A percentile compares a stretch with the other conserved stretches of the same genome.
These are phyloP conservation scores for Malus hybrid DNA, from an alignment of 331 rosid genomes.

Conservation along the genomic window DNA sequence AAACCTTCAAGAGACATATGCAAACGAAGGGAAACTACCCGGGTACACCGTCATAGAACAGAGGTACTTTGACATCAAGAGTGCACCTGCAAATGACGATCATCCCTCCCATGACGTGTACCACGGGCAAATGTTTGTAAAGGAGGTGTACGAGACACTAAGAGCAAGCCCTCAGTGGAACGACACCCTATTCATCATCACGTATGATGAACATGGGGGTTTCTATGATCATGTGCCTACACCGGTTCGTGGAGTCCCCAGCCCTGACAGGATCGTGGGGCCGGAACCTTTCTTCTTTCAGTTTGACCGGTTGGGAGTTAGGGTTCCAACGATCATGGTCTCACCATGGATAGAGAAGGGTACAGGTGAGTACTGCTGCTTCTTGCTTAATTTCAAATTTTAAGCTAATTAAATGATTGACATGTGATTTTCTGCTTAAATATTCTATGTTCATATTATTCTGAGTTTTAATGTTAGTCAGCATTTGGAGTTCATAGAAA, in stretches of 20 bases:
- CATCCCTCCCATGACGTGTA: slow-evolving; percentile 91
- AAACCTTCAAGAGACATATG: slow-evolving; percentile 46
- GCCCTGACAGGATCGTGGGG: slow-evolving; percentile 75
- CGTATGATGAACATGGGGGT: slow-evolving; percentile 94
- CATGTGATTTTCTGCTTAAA: not conserved
- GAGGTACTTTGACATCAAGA: slow-evolving; percentile 50
- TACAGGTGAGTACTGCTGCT: slow-evolving; percentile 33
- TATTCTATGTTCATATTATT: too few relatives aligned
- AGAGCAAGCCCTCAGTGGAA: slow-evolving; percentile 95
- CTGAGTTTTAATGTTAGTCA: not conserved
- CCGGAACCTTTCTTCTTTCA: slow-evolving; percentile 55
- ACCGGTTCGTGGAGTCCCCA: slow-evolving; percentile 58
- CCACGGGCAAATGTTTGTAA: slow-evolving; percentile 72
- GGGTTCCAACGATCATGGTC: slow-evolving; percentile 77
- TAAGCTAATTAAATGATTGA: not conserved
- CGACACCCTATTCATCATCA: slow-evolving; percentile 54
- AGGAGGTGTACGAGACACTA: slow-evolving; percentile 82
- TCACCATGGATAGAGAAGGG: slow-evolving; percentile 90
- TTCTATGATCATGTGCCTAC: slow-evolving; percentile 78
- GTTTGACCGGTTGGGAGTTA: slow-evolving; percentile 73
- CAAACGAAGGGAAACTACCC: slow-evolving; percentile 54
- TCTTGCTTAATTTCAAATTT: not conserved
- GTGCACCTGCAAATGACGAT: slow-evolving; percentile 64
- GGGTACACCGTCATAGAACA: slow-evolving; percentile 69
- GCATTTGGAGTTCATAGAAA: not conserved